Evolutionary conservation across 352 stramenopile genomes (phyloP), one percentile per base, ranked within the genome.

Genomic region (Pythium dissotocum): DNA sequence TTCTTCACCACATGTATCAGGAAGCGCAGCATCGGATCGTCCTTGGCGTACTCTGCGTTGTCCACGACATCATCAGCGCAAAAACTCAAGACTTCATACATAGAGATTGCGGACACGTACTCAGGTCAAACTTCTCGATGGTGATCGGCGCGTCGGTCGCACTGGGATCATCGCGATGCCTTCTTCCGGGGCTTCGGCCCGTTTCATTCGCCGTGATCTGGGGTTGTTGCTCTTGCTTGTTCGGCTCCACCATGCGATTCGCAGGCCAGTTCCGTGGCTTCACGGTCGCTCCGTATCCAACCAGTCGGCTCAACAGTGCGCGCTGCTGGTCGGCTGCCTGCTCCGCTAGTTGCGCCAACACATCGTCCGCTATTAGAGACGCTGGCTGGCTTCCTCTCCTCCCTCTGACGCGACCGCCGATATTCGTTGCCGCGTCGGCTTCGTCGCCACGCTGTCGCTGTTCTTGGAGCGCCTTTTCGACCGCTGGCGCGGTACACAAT

Each of bases 21-120:
- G 60, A 85, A 90, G 1, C 58, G 72, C 46, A 87, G 73, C 35
- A 90, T 56, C 16, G 63, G 59, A 38, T 90, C 78, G 53, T 81
- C 49, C 6, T 60, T 69, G 9, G 62, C 76, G 38, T 88, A 88
- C 62, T 87, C 82, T 90, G 32, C 33, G 6, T 7, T 4, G 61
- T 18, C 46, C 53, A 26, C 7, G 2, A 59, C 57, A 13, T 26
- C 10, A 18, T 30, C 13, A 54, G 5, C 6, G 4, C 4, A 58
- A 26, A 1, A 49, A 24, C 2, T 24, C 21, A 24, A 24, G 21
- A 24, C 21, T 24, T 24, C 21, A 24, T 24, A 24, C 21, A 24
- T 24, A 24, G 21, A 24, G 21, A 24, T 24, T 24, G 21, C 21
- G 21, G 21, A 24, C 21, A 40, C 67, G 16, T 60, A 74, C 67